Percentiles rank a stretch among this genome's conserved stretches.
phyloP scores from a whole-genome alignment of 345 rosid species.

The Rhodomyrtus tomentosa region DNA sequence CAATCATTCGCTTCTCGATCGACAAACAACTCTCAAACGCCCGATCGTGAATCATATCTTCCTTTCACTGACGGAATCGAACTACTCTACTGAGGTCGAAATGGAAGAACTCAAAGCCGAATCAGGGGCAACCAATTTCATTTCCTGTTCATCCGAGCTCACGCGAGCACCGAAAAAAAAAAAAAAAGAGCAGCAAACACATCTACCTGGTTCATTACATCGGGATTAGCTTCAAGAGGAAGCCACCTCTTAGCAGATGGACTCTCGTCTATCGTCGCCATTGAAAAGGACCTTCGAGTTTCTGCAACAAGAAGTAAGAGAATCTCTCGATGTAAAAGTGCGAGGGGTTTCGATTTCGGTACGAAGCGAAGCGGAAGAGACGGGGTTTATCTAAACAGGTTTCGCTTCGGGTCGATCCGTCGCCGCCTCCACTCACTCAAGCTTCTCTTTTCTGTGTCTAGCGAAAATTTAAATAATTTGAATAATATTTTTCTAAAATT shows the following conservation, averaged over 20 bases:
- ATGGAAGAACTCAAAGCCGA: background rate
- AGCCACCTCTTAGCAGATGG: slow-evolving; percentile 81
- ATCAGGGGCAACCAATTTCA: background rate
- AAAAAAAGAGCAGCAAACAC: background rate
- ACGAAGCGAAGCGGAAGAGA: background rate
- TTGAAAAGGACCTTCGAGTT: background rate
- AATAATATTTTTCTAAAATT: too few species aligned
- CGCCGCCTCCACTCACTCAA: background rate
- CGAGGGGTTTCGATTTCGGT: background rate
- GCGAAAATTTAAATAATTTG: too few species aligned
- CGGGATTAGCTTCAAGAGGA: slow-evolving; percentile 98
- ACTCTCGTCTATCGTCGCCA: slow-evolving; percentile 47
- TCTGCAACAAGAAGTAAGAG: background rate
- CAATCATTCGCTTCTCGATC: background rate
- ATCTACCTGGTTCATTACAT: slow-evolving; percentile 91
- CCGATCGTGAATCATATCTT: background rate
- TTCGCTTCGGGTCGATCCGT: background rate
- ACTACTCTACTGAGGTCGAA: too few species aligned
- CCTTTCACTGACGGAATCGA: background rate
- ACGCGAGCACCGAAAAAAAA: slow-evolving; percentile 4
- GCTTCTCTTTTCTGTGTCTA: background rate
- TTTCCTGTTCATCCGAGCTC: background rate
- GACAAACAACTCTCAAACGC: background rate
- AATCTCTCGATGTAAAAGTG: background rate
- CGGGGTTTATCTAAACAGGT: background rate